A percentile compares a stretch with the other conserved stretches of the same genome.
Evolutionary conservation across 83 land plant species (phyloP).

Genomic region (Diphasiastrum complanatum): DNA sequence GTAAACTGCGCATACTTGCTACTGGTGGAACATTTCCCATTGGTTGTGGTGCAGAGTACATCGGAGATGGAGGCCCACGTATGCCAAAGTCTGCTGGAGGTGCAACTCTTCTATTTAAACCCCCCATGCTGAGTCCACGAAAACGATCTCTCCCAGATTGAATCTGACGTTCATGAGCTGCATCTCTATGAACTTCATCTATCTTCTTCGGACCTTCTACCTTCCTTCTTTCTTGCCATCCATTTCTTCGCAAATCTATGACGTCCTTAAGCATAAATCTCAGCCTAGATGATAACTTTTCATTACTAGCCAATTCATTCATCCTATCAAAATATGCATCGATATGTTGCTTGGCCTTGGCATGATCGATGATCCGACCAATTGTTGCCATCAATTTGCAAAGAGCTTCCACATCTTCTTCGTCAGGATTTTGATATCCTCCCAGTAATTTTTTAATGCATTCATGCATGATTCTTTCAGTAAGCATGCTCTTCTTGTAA

Average conservation of each 20-base stretch:
- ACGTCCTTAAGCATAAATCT: slow-evolving; percentile 79
- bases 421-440: slow-evolving; percentile 61
- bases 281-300: slow-evolving; percentile 65
- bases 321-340: slow-evolving; percentile 72
- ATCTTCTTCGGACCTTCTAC: slow-evolving; percentile 96
- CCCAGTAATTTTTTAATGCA: slow-evolving; percentile 80
- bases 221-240: slow-evolving; percentile 88
- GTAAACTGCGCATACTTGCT: slow-evolving; percentile 33
- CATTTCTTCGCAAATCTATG: slow-evolving; percentile 78
- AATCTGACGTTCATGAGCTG: slow-evolving; percentile 72
- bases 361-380: slow-evolving; percentile 81
- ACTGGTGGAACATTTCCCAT: slow-evolving; percentile 26
- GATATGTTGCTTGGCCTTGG: slow-evolving; percentile 67
- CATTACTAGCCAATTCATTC: slow-evolving; percentile 43
- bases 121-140: slow-evolving; percentile 53
- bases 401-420: slow-evolving; percentile 85
- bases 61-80: slow-evolving; percentile 40
- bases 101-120: slow-evolving; percentile 35
- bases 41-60: slow-evolving; percentile 40
- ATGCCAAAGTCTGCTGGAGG: slow-evolving; percentile 48
- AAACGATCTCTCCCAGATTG: slow-evolving; percentile 50
- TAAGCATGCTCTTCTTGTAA: slow-evolving; percentile 86
- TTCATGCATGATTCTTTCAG: slow-evolving; percentile 94
- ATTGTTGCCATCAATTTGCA: slow-evolving; percentile 94
- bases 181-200: slow-evolving; percentile 92